Percentiles rank a stretch among this genome's conserved stretches.
phyloP scores from a whole-genome alignment of 768 basidiomycete genomes.

The Hypholoma fasciculare region DNA sequence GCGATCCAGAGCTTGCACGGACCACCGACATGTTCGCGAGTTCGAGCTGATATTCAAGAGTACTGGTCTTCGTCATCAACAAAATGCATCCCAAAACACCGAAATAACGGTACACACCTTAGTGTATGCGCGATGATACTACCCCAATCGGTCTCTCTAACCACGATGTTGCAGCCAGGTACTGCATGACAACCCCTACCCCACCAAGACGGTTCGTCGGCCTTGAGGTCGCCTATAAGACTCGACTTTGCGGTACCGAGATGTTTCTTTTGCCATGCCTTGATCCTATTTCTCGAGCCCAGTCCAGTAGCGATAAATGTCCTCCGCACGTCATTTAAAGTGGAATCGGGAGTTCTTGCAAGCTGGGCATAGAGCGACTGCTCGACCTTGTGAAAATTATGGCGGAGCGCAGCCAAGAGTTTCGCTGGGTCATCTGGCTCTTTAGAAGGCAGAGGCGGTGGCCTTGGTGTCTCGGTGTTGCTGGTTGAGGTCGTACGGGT shows the following conservation, averaged over 20 bases:
- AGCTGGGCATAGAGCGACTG: slow-evolving; percentile 60
- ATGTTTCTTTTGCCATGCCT: slow-evolving; percentile 70
- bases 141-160: slow-evolving; percentile 73
- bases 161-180: slow-evolving; percentile 65
- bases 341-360: slow-evolving; percentile 38
- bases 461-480: slow-evolving; percentile 10
- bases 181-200: slow-evolving; percentile 55
- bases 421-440: slow-evolving; percentile 28
- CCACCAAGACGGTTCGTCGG: slow-evolving; percentile 70
- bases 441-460: slow-evolving; percentile 20
- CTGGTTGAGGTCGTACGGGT: slow-evolving; percentile 9
- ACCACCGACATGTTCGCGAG: slow-evolving; percentile 37
- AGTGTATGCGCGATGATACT: slow-evolving; percentile 79
- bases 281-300: slow-evolving; percentile 53
- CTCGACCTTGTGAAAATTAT: slow-evolving; percentile 59
- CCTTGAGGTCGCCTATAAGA: slow-evolving; percentile 26
- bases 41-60: slow-evolving; percentile 57
- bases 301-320: slow-evolving; percentile 52
- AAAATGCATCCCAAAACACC: not conserved
- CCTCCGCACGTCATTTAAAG: slow-evolving; percentile 64
- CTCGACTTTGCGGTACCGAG: slow-evolving; percentile 26
- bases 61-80: slow-evolving; percentile 33
- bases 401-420: slow-evolving; percentile 50
- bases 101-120: slow-evolving; percentile 40
- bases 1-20: slow-evolving; percentile 22